Percentiles rank a stretch among this genome's conserved stretches.
phyloP scores from a whole-genome alignment of 2,329 filamentous ascomycete species.

The Hymenoscyphus albidus region DNA sequence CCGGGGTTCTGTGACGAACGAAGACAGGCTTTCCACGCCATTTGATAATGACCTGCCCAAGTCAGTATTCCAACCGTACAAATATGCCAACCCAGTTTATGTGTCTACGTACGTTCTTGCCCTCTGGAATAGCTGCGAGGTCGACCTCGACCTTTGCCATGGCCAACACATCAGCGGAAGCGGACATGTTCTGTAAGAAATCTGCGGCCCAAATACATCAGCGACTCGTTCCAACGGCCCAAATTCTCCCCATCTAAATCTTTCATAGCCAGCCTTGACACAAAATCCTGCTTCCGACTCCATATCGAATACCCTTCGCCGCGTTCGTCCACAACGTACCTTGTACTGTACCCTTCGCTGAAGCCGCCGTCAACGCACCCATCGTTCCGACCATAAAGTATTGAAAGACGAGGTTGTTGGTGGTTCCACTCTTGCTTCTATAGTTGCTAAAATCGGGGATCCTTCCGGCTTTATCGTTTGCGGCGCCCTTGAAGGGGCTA shows the following conservation, averaged over 20 bases:
- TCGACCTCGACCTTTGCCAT: slow-evolving; percentile 99
- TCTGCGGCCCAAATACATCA: slow-evolving; percentile 52
- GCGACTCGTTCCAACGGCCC: slow-evolving; percentile 22
- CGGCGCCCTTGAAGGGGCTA: slow-evolving; percentile 58
- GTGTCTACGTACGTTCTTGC: slow-evolving; percentile 82
- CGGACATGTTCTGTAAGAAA: slow-evolving; percentile 99
- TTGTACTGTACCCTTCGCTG: slow-evolving; percentile 96
- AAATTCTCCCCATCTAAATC: neutral
- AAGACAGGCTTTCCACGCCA: slow-evolving; percentile 99
- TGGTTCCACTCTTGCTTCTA: slow-evolving; percentile 63
- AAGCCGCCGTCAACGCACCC: slow-evolving; percentile 85
- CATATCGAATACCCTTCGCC: neutral
- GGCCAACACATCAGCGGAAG: slow-evolving; percentile 95
- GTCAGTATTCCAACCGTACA: slow-evolving; percentile 16
- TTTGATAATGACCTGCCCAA: slow-evolving; percentile 86
- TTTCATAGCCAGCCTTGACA: neutral
- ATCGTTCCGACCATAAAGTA: slow-evolving; percentile 99
- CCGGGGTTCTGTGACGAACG: slow-evolving; percentile 92
- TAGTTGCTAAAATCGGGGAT: slow-evolving; percentile 92
- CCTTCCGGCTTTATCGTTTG: slow-evolving; percentile 52
- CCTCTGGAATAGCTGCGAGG: slow-evolving; percentile 87
- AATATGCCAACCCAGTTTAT: neutral
- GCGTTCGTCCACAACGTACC: slow-evolving; percentile 56
- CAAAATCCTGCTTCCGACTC: neutral
- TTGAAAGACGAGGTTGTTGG: slow-evolving; percentile 79